Percentiles rank a stretch among this genome's conserved stretches.
phyloP scores from a whole-genome alignment of 1,284 basidiomycete species.

The Meira nashicola region DNA sequence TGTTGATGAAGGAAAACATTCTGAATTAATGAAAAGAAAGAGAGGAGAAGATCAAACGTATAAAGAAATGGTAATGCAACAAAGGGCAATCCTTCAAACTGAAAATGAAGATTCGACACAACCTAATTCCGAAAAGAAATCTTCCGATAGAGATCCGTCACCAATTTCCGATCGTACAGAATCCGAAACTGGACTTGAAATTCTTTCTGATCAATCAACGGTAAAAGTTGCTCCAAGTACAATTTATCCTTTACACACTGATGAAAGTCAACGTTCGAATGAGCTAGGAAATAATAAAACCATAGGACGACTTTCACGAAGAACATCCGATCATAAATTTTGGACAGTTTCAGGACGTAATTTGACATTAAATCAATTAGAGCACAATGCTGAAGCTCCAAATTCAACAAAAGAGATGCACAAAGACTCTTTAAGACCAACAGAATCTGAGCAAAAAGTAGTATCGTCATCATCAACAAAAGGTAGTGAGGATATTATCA shows the following conservation, averaged over 20 bases:
- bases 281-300: too few relatives aligned
- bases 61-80: conserved; percentile 41
- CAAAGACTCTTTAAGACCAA: not conserved
- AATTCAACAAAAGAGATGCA: not conserved
- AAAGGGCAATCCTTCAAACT: conserved; percentile 20
- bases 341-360: not conserved
- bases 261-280: not conserved
- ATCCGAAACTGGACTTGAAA: not conserved
- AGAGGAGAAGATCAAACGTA: conserved; percentile 24
- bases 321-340: not conserved
- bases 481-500: not conserved
- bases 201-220: not conserved
- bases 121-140: not conserved
- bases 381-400: not conserved
- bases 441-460: not conserved
- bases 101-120: conserved; percentile 12
- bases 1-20: conserved; percentile 43
- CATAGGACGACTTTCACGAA: not conserved
- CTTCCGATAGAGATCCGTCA: not conserved
- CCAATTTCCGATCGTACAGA: not conserved
- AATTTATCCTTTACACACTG: not conserved
- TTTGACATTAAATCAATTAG: not conserved
- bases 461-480: too few relatives aligned
- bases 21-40: conserved; percentile 54
- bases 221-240: not conserved